A percentile compares a stretch with the other conserved stretches of the same genome.
Evolutionary conservation across 2,329 filamentous ascomycete species (phyloP).

Genomic region (Aspergillus nomiae): DNA sequence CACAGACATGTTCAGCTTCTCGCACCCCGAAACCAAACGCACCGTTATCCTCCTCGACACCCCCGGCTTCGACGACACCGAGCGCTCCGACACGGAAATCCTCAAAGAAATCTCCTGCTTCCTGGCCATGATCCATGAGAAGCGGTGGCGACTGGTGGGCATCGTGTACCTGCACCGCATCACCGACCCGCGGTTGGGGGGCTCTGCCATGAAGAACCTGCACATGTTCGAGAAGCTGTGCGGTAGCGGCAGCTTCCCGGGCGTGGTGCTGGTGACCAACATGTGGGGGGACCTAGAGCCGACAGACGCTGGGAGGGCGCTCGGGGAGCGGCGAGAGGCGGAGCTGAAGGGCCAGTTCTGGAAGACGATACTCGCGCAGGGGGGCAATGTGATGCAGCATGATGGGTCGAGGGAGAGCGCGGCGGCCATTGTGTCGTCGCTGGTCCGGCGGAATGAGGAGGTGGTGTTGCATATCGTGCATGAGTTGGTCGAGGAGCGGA

Average conservation of each 20-base stretch:
- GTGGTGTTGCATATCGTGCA: background rate
- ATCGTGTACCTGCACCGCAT: slow-evolving; percentile 7
- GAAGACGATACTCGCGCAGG: background rate
- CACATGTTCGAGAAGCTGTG: slow-evolving; percentile 5
- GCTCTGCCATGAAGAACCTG: background rate
- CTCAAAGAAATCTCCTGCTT: background rate
- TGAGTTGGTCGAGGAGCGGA: slow-evolving; percentile 2
- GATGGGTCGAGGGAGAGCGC: background rate
- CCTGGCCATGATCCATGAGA: slow-evolving; percentile 1
- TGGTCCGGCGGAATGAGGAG: background rate
- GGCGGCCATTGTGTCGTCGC: background rate
- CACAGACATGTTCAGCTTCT: background rate
- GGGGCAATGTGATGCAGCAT: background rate
- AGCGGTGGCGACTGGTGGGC: background rate
- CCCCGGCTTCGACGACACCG: slow-evolving; percentile 20
- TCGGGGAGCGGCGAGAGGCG: background rate
- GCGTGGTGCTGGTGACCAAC: background rate
- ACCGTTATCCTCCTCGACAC: slow-evolving; percentile 18
- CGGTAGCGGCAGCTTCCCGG: background rate
- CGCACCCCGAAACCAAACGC: background rate
- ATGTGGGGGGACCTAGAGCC: slow-evolving; percentile 1
- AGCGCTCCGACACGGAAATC: slow-evolving; percentile 12
- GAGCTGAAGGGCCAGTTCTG: background rate
- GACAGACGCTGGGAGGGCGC: background rate
- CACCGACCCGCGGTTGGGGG: background rate